Evolutionary conservation across 2,329 filamentous ascomycete genomes (phyloP).

Genomic region (Claviceps cyperi): DNA sequence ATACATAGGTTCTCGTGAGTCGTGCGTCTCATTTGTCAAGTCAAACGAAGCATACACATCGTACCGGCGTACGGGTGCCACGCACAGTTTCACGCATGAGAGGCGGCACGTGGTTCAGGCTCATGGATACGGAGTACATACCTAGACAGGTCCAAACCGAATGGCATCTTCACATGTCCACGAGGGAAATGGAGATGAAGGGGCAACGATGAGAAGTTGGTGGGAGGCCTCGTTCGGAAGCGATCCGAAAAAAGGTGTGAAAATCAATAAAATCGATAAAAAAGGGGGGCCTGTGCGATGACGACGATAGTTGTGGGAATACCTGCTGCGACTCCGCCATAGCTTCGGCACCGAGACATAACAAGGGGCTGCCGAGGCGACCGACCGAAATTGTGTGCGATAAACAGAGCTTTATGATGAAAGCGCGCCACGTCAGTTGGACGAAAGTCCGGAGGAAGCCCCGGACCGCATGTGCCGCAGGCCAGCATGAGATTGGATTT

Average conservation of each 20-base stretch:
- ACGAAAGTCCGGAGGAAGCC: no score
- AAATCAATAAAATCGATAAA: neutral
- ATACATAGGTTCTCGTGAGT: neutral
- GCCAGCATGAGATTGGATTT: no score
- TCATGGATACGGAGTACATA: neutral
- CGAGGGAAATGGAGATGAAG: neutral
- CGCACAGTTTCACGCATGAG: neutral
- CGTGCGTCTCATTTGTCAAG: neutral
- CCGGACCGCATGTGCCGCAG: no score
- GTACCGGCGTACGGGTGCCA: neutral
- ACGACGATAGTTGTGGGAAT: neutral
- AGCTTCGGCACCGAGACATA: neutral
- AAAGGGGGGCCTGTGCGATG: constrained; percentile 1
- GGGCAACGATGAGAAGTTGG: neutral
- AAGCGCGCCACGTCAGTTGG: no score
- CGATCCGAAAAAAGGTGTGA: constrained; percentile 2
- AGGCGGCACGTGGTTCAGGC: neutral
- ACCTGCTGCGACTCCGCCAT: neutral
- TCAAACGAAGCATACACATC: neutral
- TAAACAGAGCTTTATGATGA: no score
- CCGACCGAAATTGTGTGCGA: no score
- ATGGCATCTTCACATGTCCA: neutral
- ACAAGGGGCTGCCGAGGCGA: neutral
- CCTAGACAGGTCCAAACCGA: neutral
- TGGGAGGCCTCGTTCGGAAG: constrained; percentile 6